Base-by-base conservation (phyloP, 148 eudicot genomes). In the Persicaria tinctoria region DNA sequence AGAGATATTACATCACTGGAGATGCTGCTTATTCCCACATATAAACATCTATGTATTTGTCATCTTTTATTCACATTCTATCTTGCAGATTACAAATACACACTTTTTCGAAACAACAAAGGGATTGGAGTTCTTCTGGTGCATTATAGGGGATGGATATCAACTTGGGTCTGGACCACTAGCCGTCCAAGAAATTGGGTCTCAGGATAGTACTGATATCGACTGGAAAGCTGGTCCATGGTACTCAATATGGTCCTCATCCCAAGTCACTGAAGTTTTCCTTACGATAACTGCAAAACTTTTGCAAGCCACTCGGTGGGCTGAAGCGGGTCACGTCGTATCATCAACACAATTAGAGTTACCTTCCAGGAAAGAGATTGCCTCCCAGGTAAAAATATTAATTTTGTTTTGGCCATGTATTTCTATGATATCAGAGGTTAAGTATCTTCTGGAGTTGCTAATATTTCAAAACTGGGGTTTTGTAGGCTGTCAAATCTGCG, bases 341-440 rank as follows among this genome's bases (percentile, higher is more conserved):
- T 87, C 96, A 54, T 91, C 97, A n/a, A 74, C 84, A 46, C 98
- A 94, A 83, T 51, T 94, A 48, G 86, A 80, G 75, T 83, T 94
- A 86, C 98, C 98, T 55, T 46, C 80, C 48, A 89, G 85, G 80
- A 84, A 76, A 76, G 84, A 85, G 64, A 23, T 70, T 79, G 72
- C 74, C 70, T 75, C 85, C 76, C 93, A 83, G 72, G 98, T 94
- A 87, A 79, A 49, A 9, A 44, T 47, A 50, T 27, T 64, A 16
- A 66, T 66, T 41, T 66, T 38, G 47, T 41, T 41, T 66, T 44
- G 48, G 27, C 44, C 48, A 44, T 38, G 48, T 7, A 10, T 32
- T 47, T 66, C 70, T 38, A 66, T 66, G 70, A 66, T 66, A 44
- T 66, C 32, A 8, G 44, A 32, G 68, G 41, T 63, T 32, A 27